These are phyloP conservation scores for Pueraria montana DNA, from an alignment of 306 rosid genomes.

Conservation along the genomic window DNA sequence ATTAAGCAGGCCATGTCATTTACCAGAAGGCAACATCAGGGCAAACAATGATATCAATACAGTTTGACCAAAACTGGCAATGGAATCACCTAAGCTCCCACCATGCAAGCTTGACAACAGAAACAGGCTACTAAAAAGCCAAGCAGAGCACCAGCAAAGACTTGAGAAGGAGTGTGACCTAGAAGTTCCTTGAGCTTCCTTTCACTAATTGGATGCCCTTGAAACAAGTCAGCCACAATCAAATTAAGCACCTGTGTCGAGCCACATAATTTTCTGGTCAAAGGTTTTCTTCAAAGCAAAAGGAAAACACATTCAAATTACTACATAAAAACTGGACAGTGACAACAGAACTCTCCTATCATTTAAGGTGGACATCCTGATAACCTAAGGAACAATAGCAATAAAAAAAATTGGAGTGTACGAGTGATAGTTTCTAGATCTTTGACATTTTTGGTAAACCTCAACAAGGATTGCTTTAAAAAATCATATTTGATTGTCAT, in stretches of 20 bases:
- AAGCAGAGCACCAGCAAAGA: slow-evolving; percentile 84
- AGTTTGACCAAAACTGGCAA: slow-evolving; percentile 42
- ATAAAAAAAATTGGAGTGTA: slow-evolving; percentile 2
- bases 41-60: slow-evolving; percentile 33
- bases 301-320: slow-evolving; percentile 20
- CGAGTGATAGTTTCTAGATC: slow-evolving; percentile 13
- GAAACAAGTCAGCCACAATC: slow-evolving; percentile 87
- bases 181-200: slow-evolving; percentile 93
- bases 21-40: slow-evolving; percentile 24
- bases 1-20: slow-evolving; percentile 1
- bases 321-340: not conserved
- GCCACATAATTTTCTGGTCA: slow-evolving; percentile 10
- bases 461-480: not conserved
- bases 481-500: slow-evolving; percentile 6
- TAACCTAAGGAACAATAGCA: slow-evolving; percentile 3
- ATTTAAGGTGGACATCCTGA: slow-evolving; percentile 1
- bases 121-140: slow-evolving; percentile 76
- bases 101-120: slow-evolving; percentile 70
- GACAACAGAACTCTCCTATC: not conserved
- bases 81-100: slow-evolving; percentile 48
- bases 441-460: not conserved
- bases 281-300: slow-evolving; percentile 10
- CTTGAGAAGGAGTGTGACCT: slow-evolving; percentile 94
- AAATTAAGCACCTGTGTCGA: slow-evolving; percentile 82
- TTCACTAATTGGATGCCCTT: slow-evolving; percentile 92